A percentile compares a stretch with the other conserved stretches of the same genome.
phyloP scores from a whole-genome alignment of 306 rosid species.

The Herpetospermum pedunculosum region DNA sequence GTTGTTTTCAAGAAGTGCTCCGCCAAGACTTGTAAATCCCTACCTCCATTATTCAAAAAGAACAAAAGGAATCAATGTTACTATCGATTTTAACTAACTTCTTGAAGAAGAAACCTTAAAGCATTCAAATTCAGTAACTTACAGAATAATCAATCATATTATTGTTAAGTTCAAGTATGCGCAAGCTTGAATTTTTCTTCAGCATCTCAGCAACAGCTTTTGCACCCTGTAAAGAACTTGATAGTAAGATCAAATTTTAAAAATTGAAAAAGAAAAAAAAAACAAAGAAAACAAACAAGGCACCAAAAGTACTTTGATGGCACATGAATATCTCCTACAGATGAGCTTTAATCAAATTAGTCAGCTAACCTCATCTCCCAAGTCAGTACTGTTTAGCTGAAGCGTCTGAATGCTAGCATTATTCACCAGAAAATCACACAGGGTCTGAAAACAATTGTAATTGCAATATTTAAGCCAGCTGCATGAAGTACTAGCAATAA shows the following conservation, averaged over 20 bases:
- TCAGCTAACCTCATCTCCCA: slow-evolving; percentile 90
- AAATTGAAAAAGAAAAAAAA: neutral
- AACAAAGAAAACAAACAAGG: neutral
- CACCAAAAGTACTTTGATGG: neutral
- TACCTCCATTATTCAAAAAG: slow-evolving; percentile 48
- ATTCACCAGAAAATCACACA: slow-evolving; percentile 56
- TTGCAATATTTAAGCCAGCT: slow-evolving; percentile 2
- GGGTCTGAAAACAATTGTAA: slow-evolving; percentile 47
- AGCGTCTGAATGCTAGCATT: slow-evolving; percentile 78
- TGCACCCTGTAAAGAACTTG: slow-evolving; percentile 57
- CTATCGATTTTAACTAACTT: neutral
- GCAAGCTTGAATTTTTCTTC: slow-evolving; percentile 73
- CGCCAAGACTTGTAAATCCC: slow-evolving; percentile 96
- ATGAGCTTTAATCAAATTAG: slow-evolving; percentile 8
- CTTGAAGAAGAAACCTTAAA: slow-evolving; percentile 1
- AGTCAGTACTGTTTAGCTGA: slow-evolving; percentile 77
- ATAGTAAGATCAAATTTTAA: neutral
- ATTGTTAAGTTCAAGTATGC: slow-evolving; percentile 76
- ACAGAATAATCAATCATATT: slow-evolving; percentile 94
- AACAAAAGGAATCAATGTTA: slow-evolving; percentile 18
- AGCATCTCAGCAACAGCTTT: slow-evolving; percentile 80
- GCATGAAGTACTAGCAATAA: neutral
- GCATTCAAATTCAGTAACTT: slow-evolving; percentile 27
- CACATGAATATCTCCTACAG: neutral
- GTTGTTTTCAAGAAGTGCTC: slow-evolving; percentile 81